A percentile compares a stretch with the other conserved stretches of the same genome.
phyloP scores from a whole-genome alignment of 2,329 filamentous ascomycete genomes.

The Pseudopyricularia javanii region DNA sequence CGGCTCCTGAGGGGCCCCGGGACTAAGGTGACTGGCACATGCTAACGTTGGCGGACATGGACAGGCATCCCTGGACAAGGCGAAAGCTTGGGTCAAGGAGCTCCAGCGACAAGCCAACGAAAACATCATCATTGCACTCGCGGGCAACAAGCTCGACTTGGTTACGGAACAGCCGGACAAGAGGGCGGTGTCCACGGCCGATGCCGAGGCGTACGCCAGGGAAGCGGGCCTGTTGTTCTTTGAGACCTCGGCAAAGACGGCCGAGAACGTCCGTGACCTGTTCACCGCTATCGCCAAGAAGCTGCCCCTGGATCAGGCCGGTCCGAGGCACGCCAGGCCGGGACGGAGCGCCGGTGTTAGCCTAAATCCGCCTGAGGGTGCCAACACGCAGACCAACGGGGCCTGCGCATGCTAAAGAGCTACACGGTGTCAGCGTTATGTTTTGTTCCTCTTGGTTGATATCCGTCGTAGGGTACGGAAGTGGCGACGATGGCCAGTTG shows the following conservation, averaged over 20 bases:
- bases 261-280: slow-evolving; percentile 87
- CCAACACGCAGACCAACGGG: slow-evolving; percentile 43
- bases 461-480: too few relatives aligned
- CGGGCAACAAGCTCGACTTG: slow-evolving; percentile 94
- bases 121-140: slow-evolving; percentile 97
- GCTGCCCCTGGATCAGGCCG: slow-evolving; percentile 87
- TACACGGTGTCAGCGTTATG: too few relatives aligned
- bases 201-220: slow-evolving; percentile 88
- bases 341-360: slow-evolving; percentile 48
- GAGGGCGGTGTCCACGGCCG: slow-evolving; percentile 76
- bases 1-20: slow-evolving; percentile 2
- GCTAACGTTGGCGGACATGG: not conserved
- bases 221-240: slow-evolving; percentile 95
- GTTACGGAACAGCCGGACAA: slow-evolving; percentile 92
- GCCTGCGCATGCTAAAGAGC: slow-evolving; percentile 40
- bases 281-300: slow-evolving; percentile 98
- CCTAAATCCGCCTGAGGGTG: slow-evolving; percentile 38
- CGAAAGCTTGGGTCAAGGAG: slow-evolving; percentile 98
- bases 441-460: too few relatives aligned
- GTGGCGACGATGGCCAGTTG: too few relatives aligned
- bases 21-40: not conserved
- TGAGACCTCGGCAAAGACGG: slow-evolving; percentile 95
- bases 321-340: slow-evolving; percentile 71
- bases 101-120: slow-evolving; percentile 97
- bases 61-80: slow-evolving; percentile 93